Conservation (phyloP, 768 basidiomycete genomes). For the Boletus subcaerulescens region DNA sequence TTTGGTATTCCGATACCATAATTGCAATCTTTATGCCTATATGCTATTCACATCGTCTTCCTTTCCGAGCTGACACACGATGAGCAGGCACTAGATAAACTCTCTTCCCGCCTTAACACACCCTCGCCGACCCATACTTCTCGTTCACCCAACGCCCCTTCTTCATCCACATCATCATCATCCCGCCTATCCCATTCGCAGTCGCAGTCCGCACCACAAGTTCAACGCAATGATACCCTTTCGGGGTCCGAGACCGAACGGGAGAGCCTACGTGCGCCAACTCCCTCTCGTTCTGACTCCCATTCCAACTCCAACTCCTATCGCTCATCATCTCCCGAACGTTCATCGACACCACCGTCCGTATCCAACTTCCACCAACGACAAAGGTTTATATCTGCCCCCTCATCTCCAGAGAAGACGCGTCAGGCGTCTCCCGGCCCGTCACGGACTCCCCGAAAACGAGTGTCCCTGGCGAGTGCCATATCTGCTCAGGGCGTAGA, state of each 20-base stretch:
- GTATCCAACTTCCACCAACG: constrained; percentile 27
- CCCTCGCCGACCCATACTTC: constrained; percentile 48
- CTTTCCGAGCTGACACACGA: background rate
- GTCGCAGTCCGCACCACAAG: constrained; percentile 23
- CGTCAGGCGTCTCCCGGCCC: constrained; percentile 39
- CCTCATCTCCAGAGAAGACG: constrained; percentile 42
- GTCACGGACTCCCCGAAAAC: constrained; percentile 42
- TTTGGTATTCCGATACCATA: constrained; percentile 5
- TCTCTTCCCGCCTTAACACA: constrained; percentile 56
- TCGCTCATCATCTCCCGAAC: constrained; percentile 39
- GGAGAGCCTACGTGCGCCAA: constrained; percentile 44
- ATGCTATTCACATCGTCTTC: constrained; percentile 15
- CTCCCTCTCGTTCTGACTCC: constrained; percentile 29
- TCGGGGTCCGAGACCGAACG: constrained; percentile 86
- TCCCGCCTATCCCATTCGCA: constrained; percentile 36
- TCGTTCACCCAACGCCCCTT: constrained; percentile 34
- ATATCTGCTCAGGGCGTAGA: constrained; percentile 27
- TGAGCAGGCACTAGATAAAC: constrained; percentile 63
- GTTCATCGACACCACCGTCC: constrained; percentile 37
- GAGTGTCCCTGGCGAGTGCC: constrained; percentile 37
- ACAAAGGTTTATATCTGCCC: constrained; percentile 47
- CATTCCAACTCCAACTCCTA: constrained; percentile 26
- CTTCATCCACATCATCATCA: constrained; percentile 35
- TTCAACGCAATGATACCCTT: constrained; percentile 36
- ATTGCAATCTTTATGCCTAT: constrained; percentile 11